These are phyloP conservation scores for Boletus edulis DNA, from an alignment of 768 basidiomycete genomes.

Conservation along the genomic window DNA sequence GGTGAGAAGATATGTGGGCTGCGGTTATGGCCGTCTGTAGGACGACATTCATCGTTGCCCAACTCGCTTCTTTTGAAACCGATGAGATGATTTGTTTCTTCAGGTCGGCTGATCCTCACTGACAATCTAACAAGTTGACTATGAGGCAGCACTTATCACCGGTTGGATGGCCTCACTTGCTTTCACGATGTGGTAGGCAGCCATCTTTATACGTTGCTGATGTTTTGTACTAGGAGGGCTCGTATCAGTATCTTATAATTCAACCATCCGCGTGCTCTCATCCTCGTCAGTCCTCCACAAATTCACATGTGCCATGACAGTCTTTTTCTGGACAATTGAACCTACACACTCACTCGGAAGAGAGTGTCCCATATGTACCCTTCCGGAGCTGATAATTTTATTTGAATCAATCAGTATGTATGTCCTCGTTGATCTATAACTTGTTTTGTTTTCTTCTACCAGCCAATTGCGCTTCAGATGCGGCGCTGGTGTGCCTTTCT, in stretches of 20 bases:
- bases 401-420: constrained; percentile 1
- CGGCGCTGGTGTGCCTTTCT: not conserved
- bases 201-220: not conserved
- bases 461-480: constrained; percentile 8
- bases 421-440: no score
- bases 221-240: not conserved
- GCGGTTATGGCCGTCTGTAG: not conserved
- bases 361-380: not conserved
- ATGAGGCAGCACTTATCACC: not conserved
- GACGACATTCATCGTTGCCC: not conserved
- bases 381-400: not conserved
- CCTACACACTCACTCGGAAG: no score
- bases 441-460: no score
- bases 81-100: not conserved
- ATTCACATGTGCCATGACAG: not conserved
- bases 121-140: not conserved
- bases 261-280: no score
- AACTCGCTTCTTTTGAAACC: not conserved
- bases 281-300: not conserved
- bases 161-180: not conserved
- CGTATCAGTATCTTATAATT: not conserved
- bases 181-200: not conserved
- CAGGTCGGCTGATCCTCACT: not conserved
- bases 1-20: constrained; percentile 27
- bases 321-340: not conserved